phyloP scores from a whole-genome alignment of 2,329 filamentous ascomycete species.

The Kalaharituber pfeilii region DNA sequence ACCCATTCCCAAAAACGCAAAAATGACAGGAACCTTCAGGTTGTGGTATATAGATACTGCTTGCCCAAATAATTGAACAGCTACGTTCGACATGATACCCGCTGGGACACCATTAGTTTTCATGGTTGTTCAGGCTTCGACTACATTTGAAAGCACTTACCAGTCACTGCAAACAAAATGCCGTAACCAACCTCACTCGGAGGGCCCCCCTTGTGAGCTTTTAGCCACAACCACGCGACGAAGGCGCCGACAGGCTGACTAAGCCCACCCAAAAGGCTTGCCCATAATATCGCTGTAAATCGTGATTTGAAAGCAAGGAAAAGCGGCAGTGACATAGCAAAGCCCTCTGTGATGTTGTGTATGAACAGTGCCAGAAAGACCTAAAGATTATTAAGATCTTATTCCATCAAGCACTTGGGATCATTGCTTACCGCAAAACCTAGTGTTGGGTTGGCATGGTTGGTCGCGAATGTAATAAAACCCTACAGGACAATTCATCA shows the following conservation, averaged over 20 bases:
- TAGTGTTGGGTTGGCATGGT: conserved; percentile 78
- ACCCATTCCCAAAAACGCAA: conserved; percentile 74
- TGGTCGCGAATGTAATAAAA: conserved; percentile 86
- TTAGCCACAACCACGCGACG: conserved; percentile 73
- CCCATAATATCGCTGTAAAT: conserved; percentile 66
- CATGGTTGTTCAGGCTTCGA: too few relatives aligned
- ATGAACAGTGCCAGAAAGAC: conserved; percentile 94
- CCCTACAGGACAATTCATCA: conserved; percentile 30
- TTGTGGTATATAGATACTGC: conserved; percentile 51
- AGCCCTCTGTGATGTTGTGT: conserved; percentile 95
- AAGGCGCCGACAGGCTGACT: conserved; percentile 75
- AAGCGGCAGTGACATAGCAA: conserved; percentile 78
- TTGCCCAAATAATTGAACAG: conserved; percentile 74
- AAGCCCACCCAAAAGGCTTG: conserved; percentile 64
- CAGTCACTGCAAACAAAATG: conserved; percentile 67
- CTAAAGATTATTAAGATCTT: not conserved
- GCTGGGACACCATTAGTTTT: conserved; percentile 32
- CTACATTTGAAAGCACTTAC: too few relatives aligned
- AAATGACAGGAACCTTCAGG: conserved; percentile 56
- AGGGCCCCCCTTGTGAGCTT: conserved; percentile 33
- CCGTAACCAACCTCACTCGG: conserved; percentile 48
- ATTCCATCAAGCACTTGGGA: not conserved
- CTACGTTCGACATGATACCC: conserved; percentile 91
- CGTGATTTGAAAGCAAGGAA: conserved; percentile 79
- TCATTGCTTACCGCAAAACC: conserved; percentile 46